Evolutionary conservation across 1,284 basidiomycete species (phyloP), one percentile per base, ranked within the genome.

Genomic region (Austroboletus niveus): DNA sequence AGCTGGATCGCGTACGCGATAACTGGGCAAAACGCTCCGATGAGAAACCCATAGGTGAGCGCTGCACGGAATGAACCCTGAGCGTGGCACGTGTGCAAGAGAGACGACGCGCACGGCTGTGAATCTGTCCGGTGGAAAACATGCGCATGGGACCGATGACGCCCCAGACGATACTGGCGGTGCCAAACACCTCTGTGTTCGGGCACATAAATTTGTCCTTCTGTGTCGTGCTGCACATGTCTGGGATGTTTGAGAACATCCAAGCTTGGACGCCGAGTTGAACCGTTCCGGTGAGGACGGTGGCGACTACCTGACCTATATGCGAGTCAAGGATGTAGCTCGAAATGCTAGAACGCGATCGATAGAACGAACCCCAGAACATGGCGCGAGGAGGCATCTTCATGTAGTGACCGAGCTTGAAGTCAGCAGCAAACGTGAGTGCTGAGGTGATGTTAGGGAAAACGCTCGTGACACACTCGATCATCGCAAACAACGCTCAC

Each of bases 31-130:
- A 75, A 15, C 20, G 75, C 72, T 34, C 83, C 83, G 47, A 81
- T 62, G 48, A 84, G 72, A 78, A 85, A 85, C 64, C 78, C 79
- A 70, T 76, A 79, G 17, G 68, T 57, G 8, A 79, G 68, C 6
- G 2, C 62, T 64, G 15, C 12, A 4, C 3, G 22, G 9, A 10
- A 45, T 65, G 34, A 60, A 44, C 20, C 7, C 29, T 2, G 29
- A 29, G 29, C 6, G 8, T 7, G 8, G 9, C 30, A 9, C 7
- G 6, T n/a, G 3, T 29, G 7, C 10, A 22, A 17, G 20, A 32
- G 4, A 22, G 22, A 30, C 2, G 2, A 56, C 22, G 22, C 61
- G 29, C 9, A 69, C 71, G 41, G 8, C 30, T 11, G 22, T 68
- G 66, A 2, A 56, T 56, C 36, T 57, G 55, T 2, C 66, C 66